Conservation (phyloP, 495 filamentous ascomycete genomes). For the Talaromyces liani region DNA sequence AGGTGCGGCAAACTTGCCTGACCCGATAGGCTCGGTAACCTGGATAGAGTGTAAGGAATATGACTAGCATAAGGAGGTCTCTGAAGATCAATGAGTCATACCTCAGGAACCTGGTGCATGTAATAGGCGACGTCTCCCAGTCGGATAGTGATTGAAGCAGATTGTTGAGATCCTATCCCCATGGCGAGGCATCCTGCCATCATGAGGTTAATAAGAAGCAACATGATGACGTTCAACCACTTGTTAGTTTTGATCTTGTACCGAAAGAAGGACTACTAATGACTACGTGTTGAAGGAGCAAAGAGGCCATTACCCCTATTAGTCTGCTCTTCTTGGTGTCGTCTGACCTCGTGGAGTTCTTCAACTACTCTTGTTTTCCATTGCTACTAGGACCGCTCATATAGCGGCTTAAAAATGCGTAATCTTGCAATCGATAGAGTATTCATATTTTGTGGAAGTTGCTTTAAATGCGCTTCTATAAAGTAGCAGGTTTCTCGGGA, state of each 20-base stretch:
- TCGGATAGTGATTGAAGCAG: neutral
- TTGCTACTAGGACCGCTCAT: too few relatives aligned
- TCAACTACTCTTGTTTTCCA: neutral
- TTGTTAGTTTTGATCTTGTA: neutral
- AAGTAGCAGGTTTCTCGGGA: neutral
- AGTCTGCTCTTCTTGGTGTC: neutral
- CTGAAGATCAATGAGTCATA: neutral
- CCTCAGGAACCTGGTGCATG: neutral
- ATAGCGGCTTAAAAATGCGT: too few relatives aligned
- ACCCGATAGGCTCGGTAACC: neutral
- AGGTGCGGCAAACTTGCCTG: neutral
- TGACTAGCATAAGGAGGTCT: too few relatives aligned
- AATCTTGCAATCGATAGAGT: neutral
- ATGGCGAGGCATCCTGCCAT: neutral
- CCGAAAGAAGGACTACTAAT: neutral
- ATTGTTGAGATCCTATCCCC: neutral
- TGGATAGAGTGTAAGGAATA: neutral
- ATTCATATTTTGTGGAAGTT: neutral
- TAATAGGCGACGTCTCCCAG: neutral
- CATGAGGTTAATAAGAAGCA: neutral
- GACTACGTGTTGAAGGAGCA: neutral
- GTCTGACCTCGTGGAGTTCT: neutral
- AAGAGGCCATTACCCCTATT: neutral
- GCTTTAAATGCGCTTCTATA: neutral
- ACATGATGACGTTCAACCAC: neutral